Conservation (phyloP, 1,284 basidiomycete genomes). For the Boletus semigastroideus region DNA sequence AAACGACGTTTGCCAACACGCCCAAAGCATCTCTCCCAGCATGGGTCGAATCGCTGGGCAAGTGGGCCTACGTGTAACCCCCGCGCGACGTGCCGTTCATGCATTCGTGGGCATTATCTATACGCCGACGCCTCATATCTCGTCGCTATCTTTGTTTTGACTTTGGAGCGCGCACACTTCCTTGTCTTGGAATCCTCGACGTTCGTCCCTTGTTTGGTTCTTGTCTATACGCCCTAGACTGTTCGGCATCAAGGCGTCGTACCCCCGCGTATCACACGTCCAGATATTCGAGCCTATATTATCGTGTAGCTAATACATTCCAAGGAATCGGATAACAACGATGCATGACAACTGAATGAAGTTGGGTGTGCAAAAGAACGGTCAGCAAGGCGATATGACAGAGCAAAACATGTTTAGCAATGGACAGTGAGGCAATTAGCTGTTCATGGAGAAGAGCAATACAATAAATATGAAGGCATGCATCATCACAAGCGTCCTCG, state of each 20-base stretch:
- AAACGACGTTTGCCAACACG: constrained; percentile 50
- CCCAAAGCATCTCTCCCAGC: constrained; percentile 45
- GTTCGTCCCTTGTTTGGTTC: background rate
- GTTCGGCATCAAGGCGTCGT: background rate
- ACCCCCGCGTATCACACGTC: no score
- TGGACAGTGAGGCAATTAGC: constrained; percentile 5
- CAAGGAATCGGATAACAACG: background rate
- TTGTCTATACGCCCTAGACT: background rate
- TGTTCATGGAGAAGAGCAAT: constrained; percentile 6
- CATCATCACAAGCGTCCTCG: background rate
- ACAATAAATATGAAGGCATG: constrained; percentile 10
- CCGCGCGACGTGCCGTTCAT: background rate
- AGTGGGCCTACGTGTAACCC: constrained; percentile 62
- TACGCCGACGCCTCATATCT: background rate
- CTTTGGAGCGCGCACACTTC: background rate
- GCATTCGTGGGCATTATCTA: background rate
- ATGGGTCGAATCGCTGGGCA: constrained; percentile 60
- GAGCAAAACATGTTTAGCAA: constrained; percentile 3
- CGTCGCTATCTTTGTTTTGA: background rate
- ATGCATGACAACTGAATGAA: constrained; percentile 12
- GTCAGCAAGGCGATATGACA: constrained; percentile 6
- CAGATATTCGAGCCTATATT: background rate
- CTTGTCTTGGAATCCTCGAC: background rate
- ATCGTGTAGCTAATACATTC: constrained; percentile 15
- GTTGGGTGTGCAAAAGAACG: constrained; percentile 8